Conservation (phyloP, 352 stramenopile genomes). For the Globisporangium heterothallicum region DNA sequence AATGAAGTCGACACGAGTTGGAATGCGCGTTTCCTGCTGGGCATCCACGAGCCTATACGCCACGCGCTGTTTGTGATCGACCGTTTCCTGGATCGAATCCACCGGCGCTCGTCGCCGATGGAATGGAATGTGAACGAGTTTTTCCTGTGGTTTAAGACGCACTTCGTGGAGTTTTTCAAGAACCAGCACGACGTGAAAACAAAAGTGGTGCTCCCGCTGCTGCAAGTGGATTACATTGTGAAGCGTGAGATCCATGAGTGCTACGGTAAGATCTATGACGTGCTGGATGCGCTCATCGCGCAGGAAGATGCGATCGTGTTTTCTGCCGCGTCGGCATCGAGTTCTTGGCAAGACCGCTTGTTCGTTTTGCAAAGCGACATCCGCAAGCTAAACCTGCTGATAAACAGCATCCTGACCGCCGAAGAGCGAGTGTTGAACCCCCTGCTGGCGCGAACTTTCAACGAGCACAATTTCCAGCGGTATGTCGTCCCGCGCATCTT, state of each 20-base stretch:
- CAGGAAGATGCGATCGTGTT: slow-evolving; percentile 54
- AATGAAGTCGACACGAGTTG: slow-evolving; percentile 59
- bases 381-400: slow-evolving; percentile 59
- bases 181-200: slow-evolving; percentile 69
- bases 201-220: slow-evolving; percentile 51
- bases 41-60: slow-evolving; percentile 72
- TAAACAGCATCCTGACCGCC: slow-evolving; percentile 58
- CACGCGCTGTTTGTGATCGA: slow-evolving; percentile 83
- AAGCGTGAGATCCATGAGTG: slow-evolving; percentile 57
- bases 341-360: slow-evolving; percentile 41
- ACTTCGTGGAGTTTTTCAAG: slow-evolving; percentile 77
- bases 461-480: slow-evolving; percentile 56
- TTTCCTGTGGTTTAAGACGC: slow-evolving; percentile 73
- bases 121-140: slow-evolving; percentile 66
- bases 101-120: slow-evolving; percentile 26
- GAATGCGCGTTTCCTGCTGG: slow-evolving; percentile 70
- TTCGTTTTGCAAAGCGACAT: slow-evolving; percentile 61
- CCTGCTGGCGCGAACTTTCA: slow-evolving; percentile 60
- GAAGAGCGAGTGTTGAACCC: slow-evolving; percentile 64
- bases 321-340: slow-evolving; percentile 35
- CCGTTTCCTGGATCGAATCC: slow-evolving; percentile 64
- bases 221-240: slow-evolving; percentile 52
- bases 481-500: slow-evolving; percentile 78
- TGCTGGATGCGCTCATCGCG: slow-evolving; percentile 49
- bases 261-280: slow-evolving; percentile 60